Conservation (phyloP, 306 rosid genomes). For the Lathyrus oleraceus region DNA sequence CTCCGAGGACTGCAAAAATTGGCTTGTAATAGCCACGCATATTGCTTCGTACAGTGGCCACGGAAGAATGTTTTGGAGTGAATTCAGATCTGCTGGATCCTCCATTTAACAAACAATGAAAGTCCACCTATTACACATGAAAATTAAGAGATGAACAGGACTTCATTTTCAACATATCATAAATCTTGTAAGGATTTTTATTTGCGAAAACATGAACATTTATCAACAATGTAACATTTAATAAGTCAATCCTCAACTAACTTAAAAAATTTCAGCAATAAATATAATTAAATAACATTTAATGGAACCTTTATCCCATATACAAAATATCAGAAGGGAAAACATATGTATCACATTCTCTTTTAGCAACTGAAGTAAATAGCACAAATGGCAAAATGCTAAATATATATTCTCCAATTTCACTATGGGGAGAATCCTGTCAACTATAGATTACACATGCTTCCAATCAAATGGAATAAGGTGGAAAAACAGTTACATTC, state of each 20-base stretch:
- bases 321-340: background rate
- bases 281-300: background rate
- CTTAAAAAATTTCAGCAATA: constrained; percentile 10
- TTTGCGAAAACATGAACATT: background rate
- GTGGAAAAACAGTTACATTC: constrained; percentile 3
- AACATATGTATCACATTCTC: background rate
- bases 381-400: constrained; percentile 14
- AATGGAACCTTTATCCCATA: background rate
- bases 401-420: constrained; percentile 4
- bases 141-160: constrained; percentile 20
- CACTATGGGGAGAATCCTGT: background rate
- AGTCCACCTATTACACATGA: constrained; percentile 61
- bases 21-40: constrained; percentile 49
- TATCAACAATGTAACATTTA: constrained; percentile 23
- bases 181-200: constrained; percentile 2
- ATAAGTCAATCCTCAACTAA: constrained; percentile 9
- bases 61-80: constrained; percentile 50
- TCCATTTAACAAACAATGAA: constrained; percentile 53
- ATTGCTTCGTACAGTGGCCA: constrained; percentile 45
- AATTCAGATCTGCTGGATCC: constrained; percentile 52
- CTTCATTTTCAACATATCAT: constrained; percentile 5
- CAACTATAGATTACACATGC: background rate
- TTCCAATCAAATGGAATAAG: constrained; percentile 23
- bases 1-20: constrained; percentile 43
- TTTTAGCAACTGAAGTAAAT: background rate